phyloP scores from a whole-genome alignment of 495 filamentous ascomycete genomes.

The Geopyxis carbonaria region DNA sequence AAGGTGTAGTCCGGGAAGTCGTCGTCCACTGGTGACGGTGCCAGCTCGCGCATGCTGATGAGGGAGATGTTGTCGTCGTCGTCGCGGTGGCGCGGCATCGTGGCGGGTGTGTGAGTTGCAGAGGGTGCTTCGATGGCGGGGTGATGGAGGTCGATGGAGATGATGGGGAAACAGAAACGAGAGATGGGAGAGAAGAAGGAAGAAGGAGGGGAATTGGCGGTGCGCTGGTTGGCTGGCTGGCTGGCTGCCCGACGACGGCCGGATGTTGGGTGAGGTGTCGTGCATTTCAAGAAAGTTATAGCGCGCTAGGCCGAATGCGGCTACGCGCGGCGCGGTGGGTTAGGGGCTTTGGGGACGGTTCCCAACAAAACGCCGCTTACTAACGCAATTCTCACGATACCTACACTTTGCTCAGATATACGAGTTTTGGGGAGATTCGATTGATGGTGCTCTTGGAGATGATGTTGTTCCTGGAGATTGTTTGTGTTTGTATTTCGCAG shows the following conservation, averaged over 20 bases:
- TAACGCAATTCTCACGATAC: no score
- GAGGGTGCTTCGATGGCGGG: no score
- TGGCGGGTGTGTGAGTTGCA: slow-evolving; percentile 3
- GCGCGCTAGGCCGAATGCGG: no score
- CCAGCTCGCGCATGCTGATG: slow-evolving; percentile 56
- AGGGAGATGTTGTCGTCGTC: slow-evolving; percentile 29
- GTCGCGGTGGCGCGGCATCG: slow-evolving; percentile 15
- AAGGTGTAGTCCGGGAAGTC: slow-evolving; percentile 5
- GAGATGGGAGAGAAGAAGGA: not conserved
- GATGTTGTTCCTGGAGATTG: no score
- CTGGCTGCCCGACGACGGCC: not conserved
- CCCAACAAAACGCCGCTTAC: no score
- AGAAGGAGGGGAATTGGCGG: not conserved
- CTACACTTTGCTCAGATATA: no score
- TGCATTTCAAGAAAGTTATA: no score
- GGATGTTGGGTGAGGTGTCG: not conserved
- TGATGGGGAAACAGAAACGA: slow-evolving; percentile 1
- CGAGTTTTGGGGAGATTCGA: no score
- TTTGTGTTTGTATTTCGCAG: no score
- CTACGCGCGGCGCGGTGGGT: no score
- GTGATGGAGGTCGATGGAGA: not conserved
- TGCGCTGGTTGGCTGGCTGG: not conserved
- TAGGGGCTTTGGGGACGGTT: no score
- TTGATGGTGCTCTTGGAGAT: no score
- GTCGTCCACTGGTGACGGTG: slow-evolving; percentile 63